Conservation (phyloP, 371 early-diverging fungal species). For the Mortierella sp. region DNA sequence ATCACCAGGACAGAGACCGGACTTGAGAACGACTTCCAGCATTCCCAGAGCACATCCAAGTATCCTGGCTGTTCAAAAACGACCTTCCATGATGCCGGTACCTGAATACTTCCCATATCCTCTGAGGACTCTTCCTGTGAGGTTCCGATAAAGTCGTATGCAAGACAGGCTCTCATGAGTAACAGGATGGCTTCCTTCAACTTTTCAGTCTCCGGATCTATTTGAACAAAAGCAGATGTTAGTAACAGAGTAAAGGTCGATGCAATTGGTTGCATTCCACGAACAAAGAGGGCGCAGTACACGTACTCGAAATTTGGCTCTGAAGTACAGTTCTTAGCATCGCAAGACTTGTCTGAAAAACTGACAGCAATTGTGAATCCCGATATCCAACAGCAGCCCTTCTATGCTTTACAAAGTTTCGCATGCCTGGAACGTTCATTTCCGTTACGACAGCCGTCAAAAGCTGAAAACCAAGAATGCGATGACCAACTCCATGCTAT, state of each 20-base stretch:
- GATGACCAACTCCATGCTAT: slow-evolving; percentile 71
- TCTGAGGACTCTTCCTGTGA: slow-evolving; percentile 87
- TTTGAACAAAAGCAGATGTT: not conserved
- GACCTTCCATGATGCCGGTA: slow-evolving; percentile 83
- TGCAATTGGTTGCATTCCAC: not conserved
- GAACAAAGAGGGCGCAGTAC: no score
- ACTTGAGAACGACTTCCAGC: slow-evolving; percentile 61
- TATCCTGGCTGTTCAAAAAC: slow-evolving; percentile 75
- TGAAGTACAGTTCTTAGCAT: slow-evolving; percentile 59
- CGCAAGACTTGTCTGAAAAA: slow-evolving; percentile 74
- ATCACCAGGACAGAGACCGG: slow-evolving; percentile 65
- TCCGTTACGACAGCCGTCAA: slow-evolving; percentile 68
- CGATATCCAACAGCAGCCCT: slow-evolving; percentile 81
- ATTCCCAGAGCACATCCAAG: slow-evolving; percentile 77
- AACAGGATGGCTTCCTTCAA: slow-evolving; percentile 68
- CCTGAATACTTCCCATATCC: slow-evolving; percentile 82
- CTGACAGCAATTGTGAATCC: slow-evolving; percentile 78
- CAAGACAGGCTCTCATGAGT: slow-evolving; percentile 77
- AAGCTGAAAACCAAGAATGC: slow-evolving; percentile 71
- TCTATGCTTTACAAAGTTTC: slow-evolving; percentile 65
- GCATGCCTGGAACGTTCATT: slow-evolving; percentile 61
- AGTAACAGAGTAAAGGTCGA: not conserved
- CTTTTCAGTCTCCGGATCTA: slow-evolving; percentile 62
- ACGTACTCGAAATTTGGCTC: slow-evolving; percentile 19
- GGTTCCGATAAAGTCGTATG: slow-evolving; percentile 90